Evolutionary conservation across 1,139 yeast genomes (phyloP), one percentile per base, ranked within the genome.

Genomic region (Geotrichum reessii): DNA sequence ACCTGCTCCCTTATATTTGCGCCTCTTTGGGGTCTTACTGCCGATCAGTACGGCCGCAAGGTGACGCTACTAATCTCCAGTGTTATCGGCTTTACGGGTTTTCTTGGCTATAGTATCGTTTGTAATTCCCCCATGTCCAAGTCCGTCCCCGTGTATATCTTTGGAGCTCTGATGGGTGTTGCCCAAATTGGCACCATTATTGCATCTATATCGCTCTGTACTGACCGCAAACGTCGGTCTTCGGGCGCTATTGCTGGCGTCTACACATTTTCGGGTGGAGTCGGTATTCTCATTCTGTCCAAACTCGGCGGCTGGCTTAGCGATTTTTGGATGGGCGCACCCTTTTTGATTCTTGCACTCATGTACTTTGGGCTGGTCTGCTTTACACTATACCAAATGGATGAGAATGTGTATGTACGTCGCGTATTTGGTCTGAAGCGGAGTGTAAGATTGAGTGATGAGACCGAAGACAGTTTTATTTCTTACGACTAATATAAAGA

Each of bases 191-290:
- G 88, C 2, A 77, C 81, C 31, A 80, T 85, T 33, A 81, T 85
- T 52, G 75, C 77, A 5, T 78, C 83, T 9, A 74, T 79, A 76
- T 73, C 79, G 0, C 66, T 77, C 55, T 74, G 77, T 56, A 78
- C 82, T 0, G 78, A 76, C 57, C 70, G 72, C 33, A 73, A 75
- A 21, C 70, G 77, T 31, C 71, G 68, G 66, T 67, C 75, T 59
- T 80, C 82, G 58, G 93, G 93, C 6, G 79, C 88, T 5, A 78
- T 86, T 49, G 80, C 86, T 60, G 93, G 93, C 1, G 81, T 85
- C 7, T 85, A 83, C 67, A 80, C 86, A 21, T 78, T 86, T 58
- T 75, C 80, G 64, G 91, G 91, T 8, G 90, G 89, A 0, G 57
- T 83, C n/a, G 93, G 93, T 1, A 84, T 86, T 28, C 71, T 86